phyloP scores from a whole-genome alignment of 1,284 basidiomycete species.

The Cerrena zonata region DNA sequence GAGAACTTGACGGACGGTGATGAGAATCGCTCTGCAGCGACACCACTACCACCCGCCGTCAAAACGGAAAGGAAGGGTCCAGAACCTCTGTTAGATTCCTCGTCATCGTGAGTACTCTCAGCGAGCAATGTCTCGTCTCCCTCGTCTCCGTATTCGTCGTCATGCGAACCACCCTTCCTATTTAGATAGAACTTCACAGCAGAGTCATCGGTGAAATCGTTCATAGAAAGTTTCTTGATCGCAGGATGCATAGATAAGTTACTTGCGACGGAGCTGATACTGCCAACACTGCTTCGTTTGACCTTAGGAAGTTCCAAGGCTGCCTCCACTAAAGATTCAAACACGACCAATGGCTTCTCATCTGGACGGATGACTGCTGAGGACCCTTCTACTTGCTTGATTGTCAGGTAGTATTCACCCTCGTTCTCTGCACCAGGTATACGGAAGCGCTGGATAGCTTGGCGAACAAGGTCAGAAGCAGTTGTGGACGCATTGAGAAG shows the following conservation, averaged over 20 bases:
- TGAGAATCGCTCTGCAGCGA: constrained; percentile 67
- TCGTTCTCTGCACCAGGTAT: constrained; percentile 61
- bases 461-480: constrained; percentile 77
- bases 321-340: constrained; percentile 77
- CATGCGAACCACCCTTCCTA: constrained; percentile 36
- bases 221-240: constrained; percentile 88
- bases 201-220: constrained; percentile 94
- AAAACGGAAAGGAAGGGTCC: constrained; percentile 44
- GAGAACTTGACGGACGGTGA: constrained; percentile 81
- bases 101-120: constrained; percentile 28
- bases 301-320: constrained; percentile 79
- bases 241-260: constrained; percentile 91
- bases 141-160: constrained; percentile 26
- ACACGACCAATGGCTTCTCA: constrained; percentile 81
- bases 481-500: constrained; percentile 84
- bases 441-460: constrained; percentile 91
- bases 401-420: constrained; percentile 80
- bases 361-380: constrained; percentile 66
- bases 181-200: constrained; percentile 95
- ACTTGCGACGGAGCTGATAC: constrained; percentile 86
- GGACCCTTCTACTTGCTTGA: constrained; percentile 86
- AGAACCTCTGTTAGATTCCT: constrained; percentile 20
- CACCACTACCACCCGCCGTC: constrained; percentile 33
- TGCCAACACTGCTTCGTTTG: constrained; percentile 87
- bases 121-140: constrained; percentile 51